phyloP scores from a whole-genome alignment of 1,284 basidiomycete species.

The Inonotus obliquus region DNA sequence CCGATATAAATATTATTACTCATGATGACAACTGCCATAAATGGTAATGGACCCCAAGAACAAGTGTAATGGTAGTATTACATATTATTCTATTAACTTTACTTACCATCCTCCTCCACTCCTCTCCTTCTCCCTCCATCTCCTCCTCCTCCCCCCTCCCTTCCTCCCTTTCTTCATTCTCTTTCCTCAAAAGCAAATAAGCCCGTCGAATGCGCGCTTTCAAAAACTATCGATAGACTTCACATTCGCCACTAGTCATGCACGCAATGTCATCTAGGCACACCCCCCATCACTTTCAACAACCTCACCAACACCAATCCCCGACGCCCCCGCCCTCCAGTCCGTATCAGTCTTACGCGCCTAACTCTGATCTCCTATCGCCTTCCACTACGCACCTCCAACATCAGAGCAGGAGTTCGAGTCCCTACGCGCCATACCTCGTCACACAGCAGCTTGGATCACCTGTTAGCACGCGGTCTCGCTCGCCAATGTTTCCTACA shows the following conservation, averaged over 20 bases:
- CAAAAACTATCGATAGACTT: neutral
- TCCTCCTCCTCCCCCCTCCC: neutral
- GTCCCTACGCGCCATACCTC: slow-evolving; percentile 11
- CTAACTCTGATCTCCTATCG: neutral
- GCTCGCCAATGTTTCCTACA: slow-evolving; percentile 4
- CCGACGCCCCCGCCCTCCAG: slow-evolving; percentile 1
- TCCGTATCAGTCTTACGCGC: neutral
- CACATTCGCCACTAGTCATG: neutral
- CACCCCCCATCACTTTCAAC: slow-evolving; percentile 2
- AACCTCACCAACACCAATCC: slow-evolving; percentile 5
- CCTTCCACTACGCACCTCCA: neutral
- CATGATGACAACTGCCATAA: neutral
- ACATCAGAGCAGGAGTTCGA: neutral
- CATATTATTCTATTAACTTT: neutral
- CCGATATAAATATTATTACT: neutral
- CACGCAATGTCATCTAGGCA: slow-evolving; percentile 4
- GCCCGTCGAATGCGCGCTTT: neutral
- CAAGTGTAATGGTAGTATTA: neutral
- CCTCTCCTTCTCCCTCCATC: slow-evolving; percentile 6
- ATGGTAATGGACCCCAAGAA: neutral
- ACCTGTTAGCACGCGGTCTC: neutral
- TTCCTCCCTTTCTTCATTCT: neutral
- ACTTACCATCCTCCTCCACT: slow-evolving; percentile 17
- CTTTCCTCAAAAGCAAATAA: neutral
- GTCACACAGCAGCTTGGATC: slow-evolving; percentile 8